These are phyloP conservation scores for Globisporangium iwayamae DNA, from an alignment of 352 stramenopile species.

Conservation along the genomic window DNA sequence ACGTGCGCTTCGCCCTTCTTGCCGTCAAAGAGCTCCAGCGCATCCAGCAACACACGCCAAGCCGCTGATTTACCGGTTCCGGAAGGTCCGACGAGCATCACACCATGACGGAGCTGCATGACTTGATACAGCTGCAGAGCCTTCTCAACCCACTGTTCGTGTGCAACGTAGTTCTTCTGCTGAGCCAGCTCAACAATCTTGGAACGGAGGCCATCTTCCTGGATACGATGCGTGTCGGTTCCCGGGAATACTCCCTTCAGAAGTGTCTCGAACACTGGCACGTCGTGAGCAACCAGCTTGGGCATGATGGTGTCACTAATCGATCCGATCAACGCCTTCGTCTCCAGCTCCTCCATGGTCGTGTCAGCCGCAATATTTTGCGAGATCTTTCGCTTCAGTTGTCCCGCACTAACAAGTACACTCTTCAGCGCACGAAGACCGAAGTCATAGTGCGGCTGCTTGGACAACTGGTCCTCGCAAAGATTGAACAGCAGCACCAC, in stretches of 20 bases:
- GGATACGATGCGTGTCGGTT: conserved; percentile 70
- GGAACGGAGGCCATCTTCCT: conserved; percentile 85
- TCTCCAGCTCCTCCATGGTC: conserved; percentile 85
- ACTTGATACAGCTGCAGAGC: conserved; percentile 98
- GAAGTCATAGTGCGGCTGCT: conserved; percentile 99
- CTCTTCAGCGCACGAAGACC: conserved; percentile 99
- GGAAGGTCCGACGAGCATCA: conserved; percentile 98
- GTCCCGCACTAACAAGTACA: conserved; percentile 97
- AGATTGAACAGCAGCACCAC: conserved; percentile 99
- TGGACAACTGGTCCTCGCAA: conserved; percentile 97
- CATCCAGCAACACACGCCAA: conserved; percentile 91
- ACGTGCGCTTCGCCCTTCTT: conserved; percentile 96
- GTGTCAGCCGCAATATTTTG: conserved; percentile 28
- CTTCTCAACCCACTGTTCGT: conserved; percentile 97
- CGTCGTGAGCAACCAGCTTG: conserved; percentile 98
- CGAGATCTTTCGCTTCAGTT: conserved; percentile 94
- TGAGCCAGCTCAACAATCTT: conserved; percentile 93
- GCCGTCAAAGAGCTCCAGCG: conserved; percentile 93
- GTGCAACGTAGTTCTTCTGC: conserved; percentile 82
- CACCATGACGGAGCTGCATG: conserved; percentile 95
- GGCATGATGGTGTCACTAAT: conserved; percentile 99
- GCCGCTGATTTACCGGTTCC: conserved; percentile 97
- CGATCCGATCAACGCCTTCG: conserved; percentile 94
- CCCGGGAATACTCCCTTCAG: conserved; percentile 97
- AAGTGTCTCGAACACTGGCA: conserved; percentile 95